phyloP scores from a whole-genome alignment of 371 early-diverging fungal genomes.

The Mortierella sp. region DNA sequence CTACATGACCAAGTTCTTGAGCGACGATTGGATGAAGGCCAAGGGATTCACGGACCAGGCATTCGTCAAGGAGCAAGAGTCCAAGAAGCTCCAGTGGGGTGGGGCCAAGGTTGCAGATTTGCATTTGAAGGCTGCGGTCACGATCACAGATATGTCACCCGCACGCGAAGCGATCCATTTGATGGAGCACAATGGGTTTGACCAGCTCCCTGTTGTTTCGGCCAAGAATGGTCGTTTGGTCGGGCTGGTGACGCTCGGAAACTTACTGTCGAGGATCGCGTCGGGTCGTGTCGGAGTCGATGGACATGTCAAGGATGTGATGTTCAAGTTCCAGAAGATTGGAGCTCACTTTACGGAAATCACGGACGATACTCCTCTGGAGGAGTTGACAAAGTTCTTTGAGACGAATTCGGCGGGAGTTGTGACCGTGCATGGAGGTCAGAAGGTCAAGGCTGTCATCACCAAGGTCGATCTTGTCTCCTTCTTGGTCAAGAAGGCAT shows the following conservation, averaged over 20 bases:
- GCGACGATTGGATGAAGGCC: slow-evolving; percentile 95
- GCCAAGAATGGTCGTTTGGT: slow-evolving; percentile 71
- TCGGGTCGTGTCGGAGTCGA: slow-evolving; percentile 75
- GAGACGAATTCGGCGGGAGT: slow-evolving; percentile 91
- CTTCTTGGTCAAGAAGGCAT: slow-evolving; percentile 76
- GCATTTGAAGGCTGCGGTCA: slow-evolving; percentile 85
- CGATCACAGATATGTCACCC: slow-evolving; percentile 73
- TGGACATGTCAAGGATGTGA: slow-evolving; percentile 81
- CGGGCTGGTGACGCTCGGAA: slow-evolving; percentile 91
- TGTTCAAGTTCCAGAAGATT: slow-evolving; percentile 88
- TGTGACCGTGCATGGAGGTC: slow-evolving; percentile 82
- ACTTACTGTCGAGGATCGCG: slow-evolving; percentile 87
- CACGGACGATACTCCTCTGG: slow-evolving; percentile 85
- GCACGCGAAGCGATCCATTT: slow-evolving; percentile 86
- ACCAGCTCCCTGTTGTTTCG: slow-evolving; percentile 94
- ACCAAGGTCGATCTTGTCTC: slow-evolving; percentile 93
- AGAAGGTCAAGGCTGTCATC: slow-evolving; percentile 85
- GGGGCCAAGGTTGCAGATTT: slow-evolving; percentile 90
- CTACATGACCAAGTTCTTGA: slow-evolving; percentile 97
- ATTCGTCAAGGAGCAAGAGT: slow-evolving; percentile 75
- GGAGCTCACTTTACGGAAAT: slow-evolving; percentile 82
- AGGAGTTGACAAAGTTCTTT: slow-evolving; percentile 88
- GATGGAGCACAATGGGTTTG: slow-evolving; percentile 92
- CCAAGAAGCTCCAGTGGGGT: slow-evolving; percentile 77
- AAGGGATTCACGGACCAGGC: slow-evolving; percentile 80